phyloP scores from a whole-genome alignment of 768 basidiomycete genomes.

The Collybia nuda region DNA sequence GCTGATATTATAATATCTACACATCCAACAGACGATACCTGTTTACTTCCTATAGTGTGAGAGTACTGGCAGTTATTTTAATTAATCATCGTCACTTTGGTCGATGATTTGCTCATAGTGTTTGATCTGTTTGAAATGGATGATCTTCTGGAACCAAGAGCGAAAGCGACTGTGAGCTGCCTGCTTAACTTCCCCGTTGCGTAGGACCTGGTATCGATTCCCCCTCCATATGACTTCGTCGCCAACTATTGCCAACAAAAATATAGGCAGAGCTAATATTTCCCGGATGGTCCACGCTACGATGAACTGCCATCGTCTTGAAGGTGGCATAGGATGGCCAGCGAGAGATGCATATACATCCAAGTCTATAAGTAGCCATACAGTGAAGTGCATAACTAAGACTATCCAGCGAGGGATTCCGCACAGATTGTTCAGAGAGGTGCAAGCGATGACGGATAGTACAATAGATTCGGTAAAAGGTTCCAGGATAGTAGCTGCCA shows the following conservation, averaged over 20 bases:
- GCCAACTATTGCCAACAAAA: slow-evolving; percentile 78
- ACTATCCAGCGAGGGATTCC: slow-evolving; percentile 55
- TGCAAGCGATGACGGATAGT: slow-evolving; percentile 61
- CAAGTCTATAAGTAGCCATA: slow-evolving; percentile 80
- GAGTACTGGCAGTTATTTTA: too few species aligned
- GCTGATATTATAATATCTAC: too few species aligned
- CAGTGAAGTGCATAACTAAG: slow-evolving; percentile 55
- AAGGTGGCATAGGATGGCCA: slow-evolving; percentile 54
- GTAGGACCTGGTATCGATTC: slow-evolving; percentile 66
- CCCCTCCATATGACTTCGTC: slow-evolving; percentile 89
- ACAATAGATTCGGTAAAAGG: slow-evolving; percentile 90
- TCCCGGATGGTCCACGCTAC: slow-evolving; percentile 82
- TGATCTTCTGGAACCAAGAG: slow-evolving; percentile 24
- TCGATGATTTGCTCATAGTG: slow-evolving; percentile 32
- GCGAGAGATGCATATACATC: slow-evolving; percentile 80
- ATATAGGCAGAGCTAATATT: slow-evolving; percentile 85
- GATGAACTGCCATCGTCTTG: slow-evolving; percentile 58
- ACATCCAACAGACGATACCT: neutral
- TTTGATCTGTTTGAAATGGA: slow-evolving; percentile 15
- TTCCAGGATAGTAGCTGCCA: slow-evolving; percentile 83
- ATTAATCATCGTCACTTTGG: neutral
- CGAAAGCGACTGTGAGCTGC: slow-evolving; percentile 18
- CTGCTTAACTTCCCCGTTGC: slow-evolving; percentile 67
- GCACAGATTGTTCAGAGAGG: slow-evolving; percentile 50
- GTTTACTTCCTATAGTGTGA: neutral